Conservation (phyloP, 139 green algal genomes). For the Chlamydomonas schloesseri region DNA sequence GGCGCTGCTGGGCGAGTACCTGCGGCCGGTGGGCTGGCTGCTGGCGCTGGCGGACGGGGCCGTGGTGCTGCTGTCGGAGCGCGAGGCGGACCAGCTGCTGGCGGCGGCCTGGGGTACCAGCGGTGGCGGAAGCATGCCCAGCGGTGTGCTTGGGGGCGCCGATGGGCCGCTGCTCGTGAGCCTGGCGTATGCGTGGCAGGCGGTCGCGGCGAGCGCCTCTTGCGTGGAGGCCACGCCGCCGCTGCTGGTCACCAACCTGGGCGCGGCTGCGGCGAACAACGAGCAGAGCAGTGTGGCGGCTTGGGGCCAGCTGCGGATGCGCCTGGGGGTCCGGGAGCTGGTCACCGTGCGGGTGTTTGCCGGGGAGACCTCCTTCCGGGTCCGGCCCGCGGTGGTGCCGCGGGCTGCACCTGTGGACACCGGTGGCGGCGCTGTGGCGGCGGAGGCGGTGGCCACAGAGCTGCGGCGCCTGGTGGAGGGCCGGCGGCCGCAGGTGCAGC, state of each 20-base stretch:
- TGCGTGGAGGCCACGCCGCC: too few relatives aligned
- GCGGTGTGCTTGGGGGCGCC: neutral
- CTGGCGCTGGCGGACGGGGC: conserved; percentile 46
- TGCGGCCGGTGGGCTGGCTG: conserved; percentile 52
- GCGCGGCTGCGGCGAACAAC: too few relatives aligned
- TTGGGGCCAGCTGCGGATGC: neutral
- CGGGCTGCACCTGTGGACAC: too few relatives aligned
- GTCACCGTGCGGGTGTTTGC: conserved; percentile 57
- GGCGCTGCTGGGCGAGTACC: conserved; percentile 44
- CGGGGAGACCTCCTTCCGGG: conserved; percentile 45
- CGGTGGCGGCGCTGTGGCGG: neutral
- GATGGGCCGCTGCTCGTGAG: too few relatives aligned
- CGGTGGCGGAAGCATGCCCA: neutral
- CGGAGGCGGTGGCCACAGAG: neutral
- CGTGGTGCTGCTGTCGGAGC: conserved; percentile 64
- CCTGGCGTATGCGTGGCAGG: neutral
- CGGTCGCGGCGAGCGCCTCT: neutral
- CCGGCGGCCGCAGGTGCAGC: conserved; percentile 44
- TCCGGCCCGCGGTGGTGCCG: too few relatives aligned
- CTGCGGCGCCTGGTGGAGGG: conserved; percentile 47
- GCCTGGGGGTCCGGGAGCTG: neutral
- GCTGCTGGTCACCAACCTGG: neutral
- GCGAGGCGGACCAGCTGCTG: conserved; percentile 65
- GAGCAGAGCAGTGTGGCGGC: neutral
- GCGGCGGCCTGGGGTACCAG: neutral